Evolutionary conservation across 805 yeast genomes (phyloP), one percentile per base, ranked within the genome.

Genomic region (Sungouiella blattae): DNA sequence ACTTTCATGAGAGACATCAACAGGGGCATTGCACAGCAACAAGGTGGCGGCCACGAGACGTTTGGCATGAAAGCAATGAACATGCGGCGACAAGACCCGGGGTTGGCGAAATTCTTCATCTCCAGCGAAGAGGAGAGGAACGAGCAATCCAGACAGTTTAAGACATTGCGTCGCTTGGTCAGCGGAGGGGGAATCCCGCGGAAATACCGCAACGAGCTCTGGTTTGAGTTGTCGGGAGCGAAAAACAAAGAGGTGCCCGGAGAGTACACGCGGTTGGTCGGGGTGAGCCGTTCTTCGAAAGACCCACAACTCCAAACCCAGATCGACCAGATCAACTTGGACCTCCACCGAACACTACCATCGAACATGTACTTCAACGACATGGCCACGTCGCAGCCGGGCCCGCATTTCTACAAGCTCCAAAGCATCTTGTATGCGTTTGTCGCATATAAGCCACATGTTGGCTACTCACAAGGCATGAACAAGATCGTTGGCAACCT

Each of bases 381-480:
- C 37, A 33, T 53, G 24, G 39, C 50, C 11, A 69, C 69, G 12
- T 55, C 65, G 6, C 60, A 61, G 29, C 70, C 75, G 8, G 81
- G 82, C 0, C 78, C 80, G 1, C 78, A 77, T n/a, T 66, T 69
- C 25, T 57, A 52, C 25, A 71, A 68, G 36, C 49, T 77, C 20
- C 58, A 71, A 27, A 57, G 73, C 11, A 67, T 77, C 5, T 53
- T 77, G 32, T 64, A 68, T 25, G 80, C 80, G 0, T 75, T 70
- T 43, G 66, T 69, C 13, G 59, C 67, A 5, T 64, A 73, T 40
- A 65, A 67, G 39, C 71, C 75, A 0, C 59, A 59, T 0, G 58
- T 75, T 28, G 82, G 83, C 0, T 77, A 77, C 49, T 71, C 77
- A 34, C 83, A 77, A 45, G 83, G 83, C 1, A 69, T 77, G 83